A percentile compares a stretch with the other conserved stretches of the same genome.
phyloP scores from a whole-genome alignment of 75 land plant genomes.

The Chamaecyparis obtusa region DNA sequence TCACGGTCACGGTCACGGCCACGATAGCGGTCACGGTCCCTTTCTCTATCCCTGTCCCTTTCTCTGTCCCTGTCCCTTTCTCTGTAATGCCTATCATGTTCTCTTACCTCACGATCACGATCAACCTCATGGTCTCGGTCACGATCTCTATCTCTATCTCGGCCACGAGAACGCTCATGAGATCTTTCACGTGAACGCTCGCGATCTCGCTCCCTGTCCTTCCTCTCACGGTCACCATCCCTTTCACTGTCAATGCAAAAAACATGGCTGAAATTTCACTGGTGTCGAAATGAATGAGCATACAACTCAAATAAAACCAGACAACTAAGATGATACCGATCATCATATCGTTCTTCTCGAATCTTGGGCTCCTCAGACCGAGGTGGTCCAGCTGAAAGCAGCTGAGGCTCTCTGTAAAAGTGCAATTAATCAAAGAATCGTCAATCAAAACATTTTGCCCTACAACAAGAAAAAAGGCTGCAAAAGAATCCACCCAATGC shows the following conservation, averaged over 20 bases:
- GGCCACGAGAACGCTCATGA: constrained; percentile 18
- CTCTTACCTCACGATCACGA: constrained; percentile 33
- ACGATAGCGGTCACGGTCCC: constrained; percentile 47
- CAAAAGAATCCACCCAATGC: neutral
- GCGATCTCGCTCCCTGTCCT: constrained; percentile 42
- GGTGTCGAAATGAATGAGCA: neutral
- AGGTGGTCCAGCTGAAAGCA: constrained; percentile 41
- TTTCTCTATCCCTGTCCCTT: constrained; percentile 26
- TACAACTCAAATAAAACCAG: neutral
- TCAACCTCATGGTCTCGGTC: constrained; percentile 38
- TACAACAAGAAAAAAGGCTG: neutral
- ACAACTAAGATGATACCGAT: constrained; percentile 45
- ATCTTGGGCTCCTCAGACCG: constrained; percentile 72
- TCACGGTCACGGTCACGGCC: constrained; percentile 31
- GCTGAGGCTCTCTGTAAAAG: constrained; percentile 56
- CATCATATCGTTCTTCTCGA: constrained; percentile 61
- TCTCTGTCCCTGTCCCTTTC: constrained; percentile 53
- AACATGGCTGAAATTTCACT: neutral
- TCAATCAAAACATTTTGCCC: neutral
- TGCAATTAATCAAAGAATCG: constrained; percentile 2
- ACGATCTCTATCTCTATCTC: constrained; percentile 38
- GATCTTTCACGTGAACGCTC: constrained; percentile 53
- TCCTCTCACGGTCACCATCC: constrained; percentile 47
- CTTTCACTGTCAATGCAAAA: constrained; percentile 26
- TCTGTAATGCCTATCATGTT: constrained; percentile 30